Evolutionary conservation across 768 basidiomycete genomes (phyloP).

Genomic region (Psilocybe subaeruginosa): DNA sequence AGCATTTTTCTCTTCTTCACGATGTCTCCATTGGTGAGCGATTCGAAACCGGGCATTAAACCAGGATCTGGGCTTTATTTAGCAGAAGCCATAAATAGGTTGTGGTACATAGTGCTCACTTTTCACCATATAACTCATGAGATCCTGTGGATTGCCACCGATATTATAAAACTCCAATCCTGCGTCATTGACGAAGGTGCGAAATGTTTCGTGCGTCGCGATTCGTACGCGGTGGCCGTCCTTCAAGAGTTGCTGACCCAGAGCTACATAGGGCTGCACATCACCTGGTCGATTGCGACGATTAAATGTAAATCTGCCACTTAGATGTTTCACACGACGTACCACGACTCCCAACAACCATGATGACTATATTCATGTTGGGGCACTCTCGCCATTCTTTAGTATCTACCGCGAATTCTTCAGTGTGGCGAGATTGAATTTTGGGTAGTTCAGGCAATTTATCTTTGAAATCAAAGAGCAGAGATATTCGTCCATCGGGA

Average conservation of each 20-base stretch:
- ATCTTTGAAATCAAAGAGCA: constrained; percentile 51
- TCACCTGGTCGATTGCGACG: constrained; percentile 43
- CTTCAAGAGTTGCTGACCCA: constrained; percentile 49
- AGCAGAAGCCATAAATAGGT: background rate
- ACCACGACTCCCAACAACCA: constrained; percentile 72
- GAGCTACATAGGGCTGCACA: constrained; percentile 67
- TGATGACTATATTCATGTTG: constrained; percentile 59
- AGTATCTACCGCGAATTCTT: constrained; percentile 52
- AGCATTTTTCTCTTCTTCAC: constrained; percentile 61
- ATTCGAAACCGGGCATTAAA: constrained; percentile 59
- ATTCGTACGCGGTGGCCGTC: constrained; percentile 64
- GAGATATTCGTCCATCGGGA: constrained; percentile 48
- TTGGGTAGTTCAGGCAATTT: constrained; percentile 52
- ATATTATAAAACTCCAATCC: constrained; percentile 63
- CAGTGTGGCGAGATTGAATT: constrained; percentile 41
- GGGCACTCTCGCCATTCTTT: constrained; percentile 39
- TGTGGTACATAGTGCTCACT: constrained; percentile 39
- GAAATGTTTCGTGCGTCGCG: constrained; percentile 64
- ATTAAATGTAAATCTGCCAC: background rate
- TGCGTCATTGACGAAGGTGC: constrained; percentile 50
- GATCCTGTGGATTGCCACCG: constrained; percentile 63
- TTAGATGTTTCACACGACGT: constrained; percentile 14
- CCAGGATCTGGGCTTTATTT: constrained; percentile 53
- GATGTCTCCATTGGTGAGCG: constrained; percentile 65
- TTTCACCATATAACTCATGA: constrained; percentile 77